phyloP scores from a whole-genome alignment of 441 rosid species.

The Mallotus japonicus region DNA sequence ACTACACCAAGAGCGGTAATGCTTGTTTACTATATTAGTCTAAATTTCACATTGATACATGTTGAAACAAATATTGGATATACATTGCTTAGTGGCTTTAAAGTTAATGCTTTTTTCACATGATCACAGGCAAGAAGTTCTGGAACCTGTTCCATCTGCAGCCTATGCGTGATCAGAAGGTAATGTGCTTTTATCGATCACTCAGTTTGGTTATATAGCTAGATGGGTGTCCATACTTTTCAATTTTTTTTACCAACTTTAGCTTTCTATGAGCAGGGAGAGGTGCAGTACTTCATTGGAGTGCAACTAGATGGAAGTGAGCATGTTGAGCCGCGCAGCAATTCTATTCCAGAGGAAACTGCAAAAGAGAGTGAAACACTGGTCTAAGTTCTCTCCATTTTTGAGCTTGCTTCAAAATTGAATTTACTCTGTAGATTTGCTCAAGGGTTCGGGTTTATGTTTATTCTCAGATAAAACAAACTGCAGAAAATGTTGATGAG shows the following conservation, averaged over 20 bases:
- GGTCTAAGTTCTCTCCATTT: constrained; percentile 38
- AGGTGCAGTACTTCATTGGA: constrained; percentile 96
- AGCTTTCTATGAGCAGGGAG: constrained; percentile 57
- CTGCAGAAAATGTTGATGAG: constrained; percentile 91
- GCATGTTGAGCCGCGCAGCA: constrained; percentile 78
- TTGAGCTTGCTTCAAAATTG: background rate
- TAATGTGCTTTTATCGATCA: constrained; percentile 15
- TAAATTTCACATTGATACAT: background rate
- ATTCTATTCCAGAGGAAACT: constrained; percentile 59
- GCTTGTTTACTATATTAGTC: constrained; percentile 11
- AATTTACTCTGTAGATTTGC: background rate
- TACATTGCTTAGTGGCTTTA: background rate
- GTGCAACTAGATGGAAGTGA: constrained; percentile 96
- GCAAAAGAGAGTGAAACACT: constrained; percentile 69
- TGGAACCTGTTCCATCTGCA: constrained; percentile 98
- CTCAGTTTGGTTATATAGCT: background rate
- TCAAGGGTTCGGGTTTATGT: constrained; percentile 5
- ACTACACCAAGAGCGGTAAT: constrained; percentile 90
- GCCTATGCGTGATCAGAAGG: constrained; percentile 99
- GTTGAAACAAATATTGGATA: background rate
- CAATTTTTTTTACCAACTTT: background rate
- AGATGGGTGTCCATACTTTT: background rate
- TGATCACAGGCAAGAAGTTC: constrained; percentile 80
- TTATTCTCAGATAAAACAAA: constrained; percentile 66
- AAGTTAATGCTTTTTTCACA: constrained; percentile 8